Evolutionary conservation across 2,329 filamentous ascomycete genomes (phyloP), one percentile per base, ranked within the genome.

Genomic region (Curvularia eragrostidis): DNA sequence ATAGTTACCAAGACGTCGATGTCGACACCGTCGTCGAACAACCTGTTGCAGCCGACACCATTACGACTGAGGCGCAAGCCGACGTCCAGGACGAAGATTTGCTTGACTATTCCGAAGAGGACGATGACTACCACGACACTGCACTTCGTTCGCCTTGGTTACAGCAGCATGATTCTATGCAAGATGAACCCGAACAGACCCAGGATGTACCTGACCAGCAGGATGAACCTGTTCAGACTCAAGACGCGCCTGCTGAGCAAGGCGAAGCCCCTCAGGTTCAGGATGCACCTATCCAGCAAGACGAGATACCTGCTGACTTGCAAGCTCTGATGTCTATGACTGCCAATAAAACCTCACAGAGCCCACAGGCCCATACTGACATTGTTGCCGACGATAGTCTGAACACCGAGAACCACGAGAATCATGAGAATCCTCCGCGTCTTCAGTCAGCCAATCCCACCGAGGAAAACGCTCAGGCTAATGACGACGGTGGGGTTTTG

Each of bases 51-150:
- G 47, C 51, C 12, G 32, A 57, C 8, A n/a, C 48, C 9, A 21
- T 36, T 26, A 38, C 43, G 21, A 42, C 54, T 57, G 34, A 42
- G 28, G 18, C 43, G 15, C 7, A 48, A 43, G 39, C 21, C n/a
- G 36, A 41, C 19, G 47, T 39, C 23, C 49, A 57, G n/a, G 72
- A 74, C 7, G 72, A 74, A 36, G 70, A 73, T 36, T 39, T 73
- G 44, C 68, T 74, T 43, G 73, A 77, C 39, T 75, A 75, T 50
- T 74, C 70, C 5, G 72, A 76, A 24, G 71, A 76, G 15, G 72
- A 75, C 34, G 61, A 67, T 7, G 46, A 44, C 51, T 59, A 58
- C 52, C 56, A 57, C 5, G 44, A 57, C 7, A 44, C 50, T 8
- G 49, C 30, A 13, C 49, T 53, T 21, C 36, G 49, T 38, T 53